phyloP scores from a whole-genome alignment of 768 basidiomycete species.

The Podaxis carcinomalis region DNA sequence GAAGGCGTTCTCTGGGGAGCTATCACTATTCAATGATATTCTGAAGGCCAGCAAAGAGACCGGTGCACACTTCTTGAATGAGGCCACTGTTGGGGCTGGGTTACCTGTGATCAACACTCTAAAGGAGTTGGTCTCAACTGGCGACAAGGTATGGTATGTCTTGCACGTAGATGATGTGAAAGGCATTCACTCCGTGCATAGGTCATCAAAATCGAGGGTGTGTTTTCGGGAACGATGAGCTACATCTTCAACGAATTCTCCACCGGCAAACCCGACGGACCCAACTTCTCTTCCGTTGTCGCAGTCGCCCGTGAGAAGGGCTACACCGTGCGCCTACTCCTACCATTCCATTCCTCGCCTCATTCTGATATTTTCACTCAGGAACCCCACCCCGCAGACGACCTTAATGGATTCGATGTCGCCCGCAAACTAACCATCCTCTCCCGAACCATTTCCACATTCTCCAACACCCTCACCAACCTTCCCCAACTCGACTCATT shows the following conservation, averaged over 20 bases:
- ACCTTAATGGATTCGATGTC: constrained; percentile 95
- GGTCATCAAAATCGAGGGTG: constrained; percentile 92
- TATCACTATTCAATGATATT: constrained; percentile 67
- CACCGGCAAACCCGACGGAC: constrained; percentile 60
- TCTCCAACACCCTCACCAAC: constrained; percentile 27
- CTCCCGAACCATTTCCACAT: constrained; percentile 63
- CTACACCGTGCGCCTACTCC: constrained; percentile 66
- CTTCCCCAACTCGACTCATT: constrained; percentile 71
- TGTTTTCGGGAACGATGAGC: constrained; percentile 95
- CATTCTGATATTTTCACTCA: constrained; percentile 22
- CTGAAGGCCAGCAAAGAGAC: constrained; percentile 50
- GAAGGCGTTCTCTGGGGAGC: constrained; percentile 83
- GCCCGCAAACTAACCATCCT: constrained; percentile 97
- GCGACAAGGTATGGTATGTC: constrained; percentile 77
- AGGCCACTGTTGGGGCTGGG: constrained; percentile 95
- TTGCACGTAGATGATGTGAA: background rate
- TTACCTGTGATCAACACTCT: constrained; percentile 88
- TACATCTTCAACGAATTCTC: constrained; percentile 99
- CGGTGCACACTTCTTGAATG: constrained; percentile 72
- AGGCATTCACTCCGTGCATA: constrained; percentile 21
- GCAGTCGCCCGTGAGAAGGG: constrained; percentile 85
- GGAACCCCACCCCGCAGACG: constrained; percentile 98
- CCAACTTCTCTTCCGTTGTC: constrained; percentile 87
- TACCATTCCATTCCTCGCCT: background rate
- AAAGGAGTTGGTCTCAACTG: constrained; percentile 88